A percentile compares a stretch with the other conserved stretches of the same genome.
These are phyloP conservation scores for Populus hybrid DNA, from an alignment of 441 rosid genomes.

Conservation along the genomic window DNA sequence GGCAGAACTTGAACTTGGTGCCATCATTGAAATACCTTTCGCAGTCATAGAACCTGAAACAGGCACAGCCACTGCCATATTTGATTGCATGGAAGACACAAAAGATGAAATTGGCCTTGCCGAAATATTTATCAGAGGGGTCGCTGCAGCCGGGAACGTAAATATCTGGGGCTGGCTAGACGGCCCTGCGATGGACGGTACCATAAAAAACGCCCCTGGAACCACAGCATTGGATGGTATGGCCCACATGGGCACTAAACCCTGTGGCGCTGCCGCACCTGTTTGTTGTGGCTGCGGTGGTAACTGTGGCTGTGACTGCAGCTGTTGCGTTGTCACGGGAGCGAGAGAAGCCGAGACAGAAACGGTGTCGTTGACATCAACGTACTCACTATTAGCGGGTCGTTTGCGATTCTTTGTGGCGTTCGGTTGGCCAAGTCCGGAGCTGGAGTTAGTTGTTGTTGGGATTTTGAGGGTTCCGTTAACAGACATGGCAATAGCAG, in stretches of 20 bases:
- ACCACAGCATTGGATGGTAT: conserved; percentile 46
- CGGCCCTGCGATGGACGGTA: conserved; percentile 22
- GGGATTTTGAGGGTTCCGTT: conserved; percentile 70
- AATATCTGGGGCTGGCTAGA: conserved; percentile 45
- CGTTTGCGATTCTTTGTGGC: conserved; percentile 44
- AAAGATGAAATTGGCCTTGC: conserved; percentile 40
- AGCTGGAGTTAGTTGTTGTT: conserved; percentile 28
- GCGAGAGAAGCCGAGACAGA: conserved; percentile 48
- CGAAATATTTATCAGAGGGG: conserved; percentile 39
- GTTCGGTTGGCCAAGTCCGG: conserved; percentile 31
- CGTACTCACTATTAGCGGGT: conserved; percentile 52
- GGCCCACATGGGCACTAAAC: conserved; percentile 56
- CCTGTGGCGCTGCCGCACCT: conserved; percentile 29
- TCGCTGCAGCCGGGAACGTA: conserved; percentile 39
- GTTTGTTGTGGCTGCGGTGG: conserved; percentile 1
- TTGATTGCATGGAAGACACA: conserved; percentile 46
- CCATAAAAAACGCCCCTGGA: conserved; percentile 55
- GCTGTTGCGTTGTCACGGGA: conserved; percentile 29
- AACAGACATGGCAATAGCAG: conserved; percentile 75
- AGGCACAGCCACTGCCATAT: conserved; percentile 17
- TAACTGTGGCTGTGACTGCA: not conserved
- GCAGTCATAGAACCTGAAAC: conserved; percentile 22
- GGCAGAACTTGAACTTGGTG: conserved; percentile 50
- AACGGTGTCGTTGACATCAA: conserved; percentile 37
- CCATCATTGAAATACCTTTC: conserved; percentile 40